Base-by-base conservation (phyloP, 1,284 basidiomycete species). In the Tilletia setariae region DNA sequence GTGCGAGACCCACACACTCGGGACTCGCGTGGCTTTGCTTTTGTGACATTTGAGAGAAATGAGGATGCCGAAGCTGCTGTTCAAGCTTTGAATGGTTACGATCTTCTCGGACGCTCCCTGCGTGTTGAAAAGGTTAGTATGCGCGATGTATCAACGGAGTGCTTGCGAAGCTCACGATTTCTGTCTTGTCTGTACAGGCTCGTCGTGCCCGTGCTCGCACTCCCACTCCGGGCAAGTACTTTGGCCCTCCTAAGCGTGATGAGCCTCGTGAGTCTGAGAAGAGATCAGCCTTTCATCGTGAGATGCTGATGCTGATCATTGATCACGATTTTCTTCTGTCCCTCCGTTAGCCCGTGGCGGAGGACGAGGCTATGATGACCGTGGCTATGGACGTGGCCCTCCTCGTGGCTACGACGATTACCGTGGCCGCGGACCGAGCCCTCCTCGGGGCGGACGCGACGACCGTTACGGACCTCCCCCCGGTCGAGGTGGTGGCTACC, bases 1-100 rank as follows among this genome's bases (percentile, higher is more conserved):
- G 97, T 97, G 93, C 90, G 91, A 79, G 95, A 98, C 85, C 94
- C 95, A 32, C 95, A 97, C 85, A 90, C 91, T 71, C 90, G 92
- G 78, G 94, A 97, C 81, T 94, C 93, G 67, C 92, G 95, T 80
- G 95, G 94, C 46, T 98, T 98, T 78, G 95, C 93, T 56, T 98
- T 98, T 84, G 95, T 98, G 79, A 97, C 93, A 68, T 94, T 95
- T 89, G 91, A 93, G 82, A 87, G 87, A 44, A 83, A 79, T 51
- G 92, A 93, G 75, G 94, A 96, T 79, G 95, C 94, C 4, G 91
- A 94, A 67, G 90, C 91, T 63, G 93, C 91, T 64, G 90, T 97
- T 75, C 88, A 90, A 42, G 90, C 89, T 9, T 85, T 97, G 75
- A 91, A 93, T 83, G 88, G 88, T 61, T 90, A 90, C 70, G 91